Percentiles rank a stretch among this genome's conserved stretches.
Conservation (phyloP, 352 stramenopile genomes). For the Phytophthora lateralis region DNA sequence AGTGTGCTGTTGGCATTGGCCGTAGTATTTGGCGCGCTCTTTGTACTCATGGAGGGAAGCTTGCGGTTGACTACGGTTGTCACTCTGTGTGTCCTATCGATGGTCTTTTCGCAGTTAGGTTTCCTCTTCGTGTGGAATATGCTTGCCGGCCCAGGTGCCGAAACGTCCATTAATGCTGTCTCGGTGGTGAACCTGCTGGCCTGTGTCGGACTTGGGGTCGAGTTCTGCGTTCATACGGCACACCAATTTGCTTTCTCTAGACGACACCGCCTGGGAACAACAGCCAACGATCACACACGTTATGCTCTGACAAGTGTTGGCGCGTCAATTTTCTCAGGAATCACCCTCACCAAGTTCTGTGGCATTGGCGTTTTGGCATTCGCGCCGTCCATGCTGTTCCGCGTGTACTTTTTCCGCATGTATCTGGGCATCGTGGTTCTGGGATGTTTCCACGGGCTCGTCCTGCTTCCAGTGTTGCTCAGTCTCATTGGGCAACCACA, state of each 20-base stretch:
- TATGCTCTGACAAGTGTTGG: slow-evolving; percentile 80
- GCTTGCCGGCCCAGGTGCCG: slow-evolving; percentile 36
- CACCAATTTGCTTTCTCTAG: slow-evolving; percentile 80
- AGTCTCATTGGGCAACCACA: slow-evolving; percentile 65
- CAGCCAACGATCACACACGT: slow-evolving; percentile 64
- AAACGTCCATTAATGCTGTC: slow-evolving; percentile 90
- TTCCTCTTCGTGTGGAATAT: slow-evolving; percentile 87
- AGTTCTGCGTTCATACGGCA: slow-evolving; percentile 91
- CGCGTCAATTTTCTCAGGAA: slow-evolving; percentile 88
- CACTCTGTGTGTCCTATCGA: slow-evolving; percentile 77
- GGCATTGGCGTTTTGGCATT: slow-evolving; percentile 90
- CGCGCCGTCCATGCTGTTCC: slow-evolving; percentile 91
- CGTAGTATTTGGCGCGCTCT: slow-evolving; percentile 80
- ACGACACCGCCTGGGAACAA: slow-evolving; percentile 53
- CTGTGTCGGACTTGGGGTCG: slow-evolving; percentile 85
- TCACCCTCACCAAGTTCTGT: slow-evolving; percentile 93
- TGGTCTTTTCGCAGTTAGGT: slow-evolving; percentile 77
- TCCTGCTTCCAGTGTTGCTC: slow-evolving; percentile 82
- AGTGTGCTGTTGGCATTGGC: slow-evolving; percentile 83
- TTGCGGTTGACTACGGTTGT: slow-evolving; percentile 71
- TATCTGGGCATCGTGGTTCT: slow-evolving; percentile 89
- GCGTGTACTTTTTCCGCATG: slow-evolving; percentile 94
- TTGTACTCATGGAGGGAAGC: slow-evolving; percentile 78
- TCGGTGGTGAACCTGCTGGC: slow-evolving; percentile 91
- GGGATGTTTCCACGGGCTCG: slow-evolving; percentile 86